Evolutionary conservation across 176 grass and related monocot genomes (phyloP), one percentile per base, ranked within the genome.

Genomic region (Puya raimondii): DNA sequence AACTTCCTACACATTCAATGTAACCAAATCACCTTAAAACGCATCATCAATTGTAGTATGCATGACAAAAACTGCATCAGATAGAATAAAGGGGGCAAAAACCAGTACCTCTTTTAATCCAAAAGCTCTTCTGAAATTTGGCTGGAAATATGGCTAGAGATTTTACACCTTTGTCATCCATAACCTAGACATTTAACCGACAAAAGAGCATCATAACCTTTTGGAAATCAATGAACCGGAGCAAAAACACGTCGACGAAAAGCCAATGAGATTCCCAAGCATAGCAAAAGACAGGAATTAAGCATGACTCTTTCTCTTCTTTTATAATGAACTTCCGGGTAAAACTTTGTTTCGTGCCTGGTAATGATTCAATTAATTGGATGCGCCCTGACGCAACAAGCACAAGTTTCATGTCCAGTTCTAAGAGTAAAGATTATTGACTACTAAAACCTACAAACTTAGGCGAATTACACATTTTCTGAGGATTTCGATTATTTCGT

Each of bases 41-140:
- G 16, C 56, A 61, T 61, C 10, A 42, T 61, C 9, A 1, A 22
- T 61, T 2, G 21, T 59, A 61, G 56, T 22, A 9, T 61, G n/a
- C 17, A 59, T 13, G 29, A 20, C 14, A 18, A 63, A 23, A 7
- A 14, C 10, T 23, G 7, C 15, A 64, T 13, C n/a, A 2, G 49
- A 23, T 63, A 64, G 17, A 29, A 64, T 3, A 12, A 23, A 50
- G 26, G 3, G 22, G 53, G 12, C 56, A 33, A 51, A 52, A 20
- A 12, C 26, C n/a, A 25, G 70, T 65, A 92, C 93, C 86, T 66
- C 61, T 90, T 82, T 97, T 97, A 29, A 97, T 97, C 89, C 94
- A 97, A 63, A 97, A 87, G 80, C 89, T 97, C 86, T 81, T 97
- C 18, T 92, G 89, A 52, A 97, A 97, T 73, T 93, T 93, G 61